A percentile compares a stretch with the other conserved stretches of the same genome.
Conservation (phyloP, 140 eudicot genomes). For the Ambrosia hybrid region DNA sequence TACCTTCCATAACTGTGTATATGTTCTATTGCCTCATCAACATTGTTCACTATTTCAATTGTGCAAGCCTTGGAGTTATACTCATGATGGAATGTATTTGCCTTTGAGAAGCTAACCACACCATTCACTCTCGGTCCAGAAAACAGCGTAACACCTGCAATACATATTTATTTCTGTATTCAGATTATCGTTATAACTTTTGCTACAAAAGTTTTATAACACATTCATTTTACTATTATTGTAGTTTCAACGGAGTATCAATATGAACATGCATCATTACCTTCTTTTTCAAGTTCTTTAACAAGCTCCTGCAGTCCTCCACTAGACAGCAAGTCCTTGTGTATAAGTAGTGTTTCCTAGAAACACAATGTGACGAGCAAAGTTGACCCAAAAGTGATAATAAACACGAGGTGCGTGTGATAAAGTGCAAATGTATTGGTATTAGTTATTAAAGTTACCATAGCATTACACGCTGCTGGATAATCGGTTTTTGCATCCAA, state of each 20-base stretch:
- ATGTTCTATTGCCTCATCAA: slow-evolving; percentile 77
- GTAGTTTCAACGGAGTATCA: not conserved
- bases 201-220: not conserved
- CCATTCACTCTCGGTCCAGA: slow-evolving; percentile 80
- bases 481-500: slow-evolving; percentile 81
- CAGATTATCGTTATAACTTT: not conserved
- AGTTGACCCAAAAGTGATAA: no score
- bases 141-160: slow-evolving; percentile 75
- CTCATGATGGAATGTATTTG: slow-evolving; percentile 75
- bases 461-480: slow-evolving; percentile 96
- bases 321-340: slow-evolving; percentile 57
- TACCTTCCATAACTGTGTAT: slow-evolving; percentile 88
- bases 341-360: slow-evolving; percentile 93
- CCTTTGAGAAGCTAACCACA: no score
- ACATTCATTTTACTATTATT: not conserved
- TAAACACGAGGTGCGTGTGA: slow-evolving; percentile 5
- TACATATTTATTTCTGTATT: slow-evolving; percentile 11
- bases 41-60: slow-evolving; percentile 76
- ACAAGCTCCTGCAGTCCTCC: slow-evolving; percentile 64
- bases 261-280: slow-evolving; percentile 31
- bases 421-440: not conserved
- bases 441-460: slow-evolving; percentile 46
- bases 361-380: not conserved
- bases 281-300: slow-evolving; percentile 61
- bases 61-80: slow-evolving; percentile 79